Base-by-base conservation (phyloP, 305 asterid genomes). In the Withania somnifera region DNA sequence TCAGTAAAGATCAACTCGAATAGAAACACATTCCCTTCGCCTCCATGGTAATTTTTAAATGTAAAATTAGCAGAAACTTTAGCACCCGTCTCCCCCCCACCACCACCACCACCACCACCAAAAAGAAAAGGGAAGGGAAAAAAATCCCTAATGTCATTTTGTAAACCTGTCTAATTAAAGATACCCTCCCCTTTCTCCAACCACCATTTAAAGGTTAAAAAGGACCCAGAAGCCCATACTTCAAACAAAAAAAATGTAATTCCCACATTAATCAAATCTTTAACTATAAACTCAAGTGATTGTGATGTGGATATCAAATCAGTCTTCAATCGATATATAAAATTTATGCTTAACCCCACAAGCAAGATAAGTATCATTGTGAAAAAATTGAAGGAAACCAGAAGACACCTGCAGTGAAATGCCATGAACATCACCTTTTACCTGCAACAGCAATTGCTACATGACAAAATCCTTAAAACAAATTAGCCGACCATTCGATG, bases 401-500 rank as follows among this genome's bases (percentile, higher is more conserved):
- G 86, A 73, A 15, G 79, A 73, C 81, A 82, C 88, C 87, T 30
- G 84, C 82, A 75, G 66, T 84, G 86, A 84, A 66, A 81, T 86
- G 86, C 79, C 82, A 83, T 66, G 84, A 84, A 86, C 86, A 83
- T 82, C 40, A 86, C 86, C 57, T 88, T 86, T 52, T 81, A 82
- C 92, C 91, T 90, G 93, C 93, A 88, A 77, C 77, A 84, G 69
- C 63, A 86, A 88, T 86, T 83, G 88, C 82, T 67, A 84, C 78
- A 79, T 76, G 80, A 87, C 80, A 83, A n/a, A n/a, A 86, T 81
- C 78, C 83, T 82, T 81, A 79, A 69, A 30, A 86, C 34, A 54
- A 56, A 88, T 90, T 78, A 88, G 92, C 86, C 42, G 81, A 81
- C 52, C 77, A 52, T 17, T 64, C 7, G 26, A 24, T 26, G 58